Conservation (phyloP, 805 yeast genomes). For the Saturnispora sekii region DNA sequence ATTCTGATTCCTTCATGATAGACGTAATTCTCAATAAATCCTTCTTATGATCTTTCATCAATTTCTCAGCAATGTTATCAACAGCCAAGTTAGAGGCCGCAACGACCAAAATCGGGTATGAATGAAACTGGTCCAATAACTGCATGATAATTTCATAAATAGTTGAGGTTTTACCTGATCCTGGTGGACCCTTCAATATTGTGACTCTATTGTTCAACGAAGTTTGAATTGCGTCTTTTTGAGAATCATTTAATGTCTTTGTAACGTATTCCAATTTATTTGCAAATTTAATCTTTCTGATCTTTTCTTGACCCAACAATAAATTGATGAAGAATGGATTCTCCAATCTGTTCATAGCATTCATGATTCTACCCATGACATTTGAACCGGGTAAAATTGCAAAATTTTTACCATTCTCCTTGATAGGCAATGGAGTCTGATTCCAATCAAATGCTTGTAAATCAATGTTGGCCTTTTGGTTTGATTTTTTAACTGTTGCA, state of each 20-base stretch:
- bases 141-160: slow-evolving; percentile 74
- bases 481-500: slow-evolving; percentile 8
- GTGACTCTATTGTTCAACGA: slow-evolving; percentile 51
- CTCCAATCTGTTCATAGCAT: slow-evolving; percentile 54
- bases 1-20: slow-evolving; percentile 51
- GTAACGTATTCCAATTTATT: slow-evolving; percentile 42
- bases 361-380: slow-evolving; percentile 52
- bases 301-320: slow-evolving; percentile 23
- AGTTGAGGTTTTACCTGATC: slow-evolving; percentile 79
- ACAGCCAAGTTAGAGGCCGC: slow-evolving; percentile 72
- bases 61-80: slow-evolving; percentile 66
- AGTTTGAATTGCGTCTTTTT: slow-evolving; percentile 60
- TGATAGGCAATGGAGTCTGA: slow-evolving; percentile 21
- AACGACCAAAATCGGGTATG: slow-evolving; percentile 58
- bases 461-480: slow-evolving; percentile 28
- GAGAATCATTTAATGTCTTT: slow-evolving; percentile 59
- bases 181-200: slow-evolving; percentile 72
- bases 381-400: slow-evolving; percentile 51
- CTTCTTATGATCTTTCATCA: slow-evolving; percentile 39
- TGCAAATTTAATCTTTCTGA: slow-evolving; percentile 37
- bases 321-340: slow-evolving; percentile 38
- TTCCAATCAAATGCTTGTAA: slow-evolving; percentile 54
- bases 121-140: slow-evolving; percentile 46
- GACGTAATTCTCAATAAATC: slow-evolving; percentile 52
- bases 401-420: slow-evolving; percentile 22